These are phyloP conservation scores for Brassica hybrid DNA, from an alignment of 441 rosid species.

Conservation along the genomic window DNA sequence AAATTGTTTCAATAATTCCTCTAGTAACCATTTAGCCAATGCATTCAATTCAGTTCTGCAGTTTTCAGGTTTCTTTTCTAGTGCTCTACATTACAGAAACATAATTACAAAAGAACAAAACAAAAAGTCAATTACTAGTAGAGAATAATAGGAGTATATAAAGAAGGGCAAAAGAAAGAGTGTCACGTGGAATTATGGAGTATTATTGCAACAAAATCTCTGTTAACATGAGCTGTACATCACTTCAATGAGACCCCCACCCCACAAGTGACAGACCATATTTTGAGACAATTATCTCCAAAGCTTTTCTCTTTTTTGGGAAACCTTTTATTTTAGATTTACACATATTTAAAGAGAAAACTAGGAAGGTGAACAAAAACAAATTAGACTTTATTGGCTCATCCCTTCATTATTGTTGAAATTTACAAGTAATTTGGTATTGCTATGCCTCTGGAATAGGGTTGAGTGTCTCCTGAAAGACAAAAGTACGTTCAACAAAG, in stretches of 20 bases:
- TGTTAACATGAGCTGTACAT: conserved; percentile 42
- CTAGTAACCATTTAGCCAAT: not conserved
- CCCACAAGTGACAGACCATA: conserved; percentile 13
- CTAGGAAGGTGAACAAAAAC: not conserved
- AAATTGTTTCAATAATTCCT: not conserved
- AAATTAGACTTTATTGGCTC: conserved; percentile 1
- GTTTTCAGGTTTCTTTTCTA: conserved; percentile 27
- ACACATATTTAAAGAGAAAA: conserved; percentile 6
- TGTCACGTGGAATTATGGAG: conserved; percentile 25
- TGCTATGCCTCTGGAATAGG: conserved; percentile 69
- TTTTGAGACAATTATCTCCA: conserved; percentile 19
- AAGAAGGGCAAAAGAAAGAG: not conserved
- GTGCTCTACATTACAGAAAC: conserved; percentile 16
- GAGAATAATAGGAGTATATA: not conserved
- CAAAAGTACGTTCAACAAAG: conserved; percentile 14
- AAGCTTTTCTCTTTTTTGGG: conserved; percentile 12
- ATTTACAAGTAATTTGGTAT: conserved; percentile 32
- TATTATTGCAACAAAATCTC: conserved; percentile 40
- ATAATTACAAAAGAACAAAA: conserved; percentile 19
- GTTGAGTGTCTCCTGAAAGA: conserved; percentile 64
- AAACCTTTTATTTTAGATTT: conserved; percentile 27
- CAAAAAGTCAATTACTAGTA: not conserved
- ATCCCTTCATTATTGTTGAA: conserved; percentile 25
- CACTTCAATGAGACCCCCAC: conserved; percentile 20
- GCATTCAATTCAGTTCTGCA: conserved; percentile 17